Conservation (phyloP, 2,329 filamentous ascomycete genomes). For the Magnaporthiopsis incrustans region DNA sequence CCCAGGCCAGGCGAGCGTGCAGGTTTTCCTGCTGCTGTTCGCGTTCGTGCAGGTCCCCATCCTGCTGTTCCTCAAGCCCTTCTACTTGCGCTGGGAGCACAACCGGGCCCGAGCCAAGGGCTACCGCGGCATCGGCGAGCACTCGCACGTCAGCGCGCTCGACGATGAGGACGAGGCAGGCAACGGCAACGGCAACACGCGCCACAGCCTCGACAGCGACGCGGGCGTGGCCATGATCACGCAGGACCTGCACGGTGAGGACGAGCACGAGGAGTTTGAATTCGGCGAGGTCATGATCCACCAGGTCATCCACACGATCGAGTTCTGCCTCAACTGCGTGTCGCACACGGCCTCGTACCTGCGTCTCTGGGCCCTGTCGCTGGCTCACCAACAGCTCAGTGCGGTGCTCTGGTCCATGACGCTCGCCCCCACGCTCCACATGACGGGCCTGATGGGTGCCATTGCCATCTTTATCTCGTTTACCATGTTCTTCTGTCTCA, state of each 20-base stretch:
- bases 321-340: slow-evolving; percentile 98
- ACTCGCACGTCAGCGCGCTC: slow-evolving; percentile 76
- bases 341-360: slow-evolving; percentile 98
- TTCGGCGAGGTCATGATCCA: slow-evolving; percentile 98
- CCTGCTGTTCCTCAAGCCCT: slow-evolving; percentile 87
- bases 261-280: slow-evolving; percentile 93
- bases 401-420: slow-evolving; percentile 98
- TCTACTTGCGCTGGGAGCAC: slow-evolving; percentile 90
- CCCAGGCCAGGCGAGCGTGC: slow-evolving; percentile 64
- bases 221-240: slow-evolving; percentile 81
- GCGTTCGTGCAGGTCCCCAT: slow-evolving; percentile 84
- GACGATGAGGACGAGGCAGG: slow-evolving; percentile 64
- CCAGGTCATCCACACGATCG: slow-evolving; percentile 97
- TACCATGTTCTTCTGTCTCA: slow-evolving; percentile 84
- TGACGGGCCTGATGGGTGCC: slow-evolving; percentile 59
- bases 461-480: slow-evolving; percentile 78
- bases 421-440: slow-evolving; percentile 64
- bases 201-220: slow-evolving; percentile 52
- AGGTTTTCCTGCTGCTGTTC: slow-evolving; percentile 70
- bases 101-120: slow-evolving; percentile 81
- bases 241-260: slow-evolving; percentile 65
- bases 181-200: slow-evolving; percentile 40
- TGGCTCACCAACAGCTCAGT: slow-evolving; percentile 94
- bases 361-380: slow-evolving; percentile 92
- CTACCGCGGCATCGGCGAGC: slow-evolving; percentile 90